Evolutionary conservation across 2,329 filamentous ascomycete species (phyloP).

Genomic region (Trichoderma gracile): DNA sequence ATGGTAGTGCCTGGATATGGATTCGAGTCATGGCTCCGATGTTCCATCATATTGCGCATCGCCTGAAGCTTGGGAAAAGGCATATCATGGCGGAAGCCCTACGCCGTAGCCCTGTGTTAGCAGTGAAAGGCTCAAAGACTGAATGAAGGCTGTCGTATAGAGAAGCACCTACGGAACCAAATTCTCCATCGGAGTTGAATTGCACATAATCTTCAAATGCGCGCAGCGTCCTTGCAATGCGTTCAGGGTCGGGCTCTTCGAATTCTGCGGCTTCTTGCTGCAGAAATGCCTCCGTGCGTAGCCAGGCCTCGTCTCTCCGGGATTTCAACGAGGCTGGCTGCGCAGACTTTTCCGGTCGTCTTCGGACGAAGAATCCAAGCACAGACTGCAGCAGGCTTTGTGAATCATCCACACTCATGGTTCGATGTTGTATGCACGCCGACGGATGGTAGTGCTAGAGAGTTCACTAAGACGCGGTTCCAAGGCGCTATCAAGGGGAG

Average conservation of each 20-base stretch:
- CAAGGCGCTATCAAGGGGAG: background rate
- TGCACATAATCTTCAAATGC: constrained; percentile 2
- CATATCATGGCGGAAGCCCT: background rate
- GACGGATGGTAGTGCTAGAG: background rate
- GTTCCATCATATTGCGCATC: constrained; percentile 6
- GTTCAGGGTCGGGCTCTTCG: background rate
- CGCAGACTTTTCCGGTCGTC: constrained; percentile 1
- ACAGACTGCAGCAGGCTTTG: background rate
- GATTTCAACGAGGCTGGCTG: background rate
- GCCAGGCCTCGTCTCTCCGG: background rate
- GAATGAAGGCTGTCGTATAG: background rate
- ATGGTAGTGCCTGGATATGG: background rate
- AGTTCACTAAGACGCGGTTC: background rate
- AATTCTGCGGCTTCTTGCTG: background rate
- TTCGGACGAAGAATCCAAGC: constrained; percentile 2
- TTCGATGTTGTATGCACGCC: background rate
- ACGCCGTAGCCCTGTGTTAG: background rate
- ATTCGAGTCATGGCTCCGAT: background rate
- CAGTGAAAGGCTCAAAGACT: background rate
- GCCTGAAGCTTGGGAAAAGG: constrained; percentile 14
- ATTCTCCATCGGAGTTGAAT: background rate
- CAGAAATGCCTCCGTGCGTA: constrained; percentile 5
- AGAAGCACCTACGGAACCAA: background rate
- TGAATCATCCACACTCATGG: background rate
- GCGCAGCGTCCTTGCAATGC: background rate